Percentiles rank a stretch among this genome's conserved stretches.
These are phyloP conservation scores for Aspergillus carlsbadensis DNA, from an alignment of 495 filamentous ascomycete species.

Conservation along the genomic window DNA sequence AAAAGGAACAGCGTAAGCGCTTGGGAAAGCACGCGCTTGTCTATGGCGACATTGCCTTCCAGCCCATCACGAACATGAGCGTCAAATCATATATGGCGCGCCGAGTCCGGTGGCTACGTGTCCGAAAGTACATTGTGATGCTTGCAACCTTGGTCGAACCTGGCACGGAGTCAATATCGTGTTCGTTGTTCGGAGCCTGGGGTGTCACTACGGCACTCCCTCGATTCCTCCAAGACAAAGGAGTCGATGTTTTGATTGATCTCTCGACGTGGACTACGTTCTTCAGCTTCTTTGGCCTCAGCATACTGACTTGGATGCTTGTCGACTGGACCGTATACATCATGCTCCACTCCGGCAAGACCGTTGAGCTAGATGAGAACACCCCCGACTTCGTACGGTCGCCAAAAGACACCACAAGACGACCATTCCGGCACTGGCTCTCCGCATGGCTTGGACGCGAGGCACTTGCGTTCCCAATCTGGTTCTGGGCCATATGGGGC, in stretches of 20 bases:
- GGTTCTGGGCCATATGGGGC: slow-evolving; percentile 79
- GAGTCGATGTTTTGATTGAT: slow-evolving; percentile 40
- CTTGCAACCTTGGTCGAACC: slow-evolving; percentile 92
- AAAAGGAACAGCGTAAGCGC: slow-evolving; percentile 37
- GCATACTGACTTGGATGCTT: slow-evolving; percentile 67
- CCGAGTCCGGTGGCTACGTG: slow-evolving; percentile 86
- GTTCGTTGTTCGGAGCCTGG: slow-evolving; percentile 75
- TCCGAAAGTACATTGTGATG: slow-evolving; percentile 90
- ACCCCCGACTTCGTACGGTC: slow-evolving; percentile 70
- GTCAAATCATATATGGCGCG: slow-evolving; percentile 76
- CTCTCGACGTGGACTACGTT: slow-evolving; percentile 69
- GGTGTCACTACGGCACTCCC: slow-evolving; percentile 69
- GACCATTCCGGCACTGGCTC: slow-evolving; percentile 69
- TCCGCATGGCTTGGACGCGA: slow-evolving; percentile 85
- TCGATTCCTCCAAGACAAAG: slow-evolving; percentile 52
- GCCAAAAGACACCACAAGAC: slow-evolving; percentile 30
- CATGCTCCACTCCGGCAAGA: slow-evolving; percentile 66
- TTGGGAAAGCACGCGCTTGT: slow-evolving; percentile 80
- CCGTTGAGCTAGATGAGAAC: slow-evolving; percentile 68
- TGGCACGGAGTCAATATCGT: slow-evolving; percentile 85
- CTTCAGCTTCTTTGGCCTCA: slow-evolving; percentile 59
- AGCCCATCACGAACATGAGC: slow-evolving; percentile 84
- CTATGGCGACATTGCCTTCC: slow-evolving; percentile 81
- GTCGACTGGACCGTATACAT: slow-evolving; percentile 73
- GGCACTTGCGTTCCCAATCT: slow-evolving; percentile 78